Conservation (phyloP, 495 filamentous ascomycete species). For the Aspergillus saccharolyticus region DNA sequence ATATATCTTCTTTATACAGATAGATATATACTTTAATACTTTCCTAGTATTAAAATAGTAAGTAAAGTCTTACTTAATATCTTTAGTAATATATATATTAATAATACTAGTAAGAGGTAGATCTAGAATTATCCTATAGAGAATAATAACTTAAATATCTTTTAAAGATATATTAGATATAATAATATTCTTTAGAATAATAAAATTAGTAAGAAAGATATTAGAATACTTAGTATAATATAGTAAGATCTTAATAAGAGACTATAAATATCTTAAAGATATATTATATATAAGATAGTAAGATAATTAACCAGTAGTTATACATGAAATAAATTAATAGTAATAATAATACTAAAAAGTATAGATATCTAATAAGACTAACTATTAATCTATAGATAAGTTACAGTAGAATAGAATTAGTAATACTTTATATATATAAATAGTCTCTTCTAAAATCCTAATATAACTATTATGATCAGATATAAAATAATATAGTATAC, state of each 20-base stretch:
- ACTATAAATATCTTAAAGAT: background rate
- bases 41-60: constrained; percentile 2
- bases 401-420: background rate
- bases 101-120: background rate
- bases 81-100: constrained; percentile 9
- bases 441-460: background rate
- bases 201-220: background rate
- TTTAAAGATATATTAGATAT: too few relatives aligned
- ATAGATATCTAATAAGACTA: background rate
- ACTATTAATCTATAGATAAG: background rate
- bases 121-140: too few relatives aligned
- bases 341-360: background rate
- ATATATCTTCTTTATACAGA: constrained; percentile 6
- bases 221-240: too few relatives aligned
- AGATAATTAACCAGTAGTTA: background rate
- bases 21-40: constrained; percentile 3
- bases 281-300: background rate
- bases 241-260: too few relatives aligned
- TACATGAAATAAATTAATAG: background rate
- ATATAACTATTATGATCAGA: background rate
- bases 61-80: constrained; percentile 15
- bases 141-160: background rate
- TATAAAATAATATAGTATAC: background rate
- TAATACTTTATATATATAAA: background rate
- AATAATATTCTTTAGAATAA: background rate